Conservation (phyloP, 2,329 filamentous ascomycete species). For the Colletotrichum paranaense region DNA sequence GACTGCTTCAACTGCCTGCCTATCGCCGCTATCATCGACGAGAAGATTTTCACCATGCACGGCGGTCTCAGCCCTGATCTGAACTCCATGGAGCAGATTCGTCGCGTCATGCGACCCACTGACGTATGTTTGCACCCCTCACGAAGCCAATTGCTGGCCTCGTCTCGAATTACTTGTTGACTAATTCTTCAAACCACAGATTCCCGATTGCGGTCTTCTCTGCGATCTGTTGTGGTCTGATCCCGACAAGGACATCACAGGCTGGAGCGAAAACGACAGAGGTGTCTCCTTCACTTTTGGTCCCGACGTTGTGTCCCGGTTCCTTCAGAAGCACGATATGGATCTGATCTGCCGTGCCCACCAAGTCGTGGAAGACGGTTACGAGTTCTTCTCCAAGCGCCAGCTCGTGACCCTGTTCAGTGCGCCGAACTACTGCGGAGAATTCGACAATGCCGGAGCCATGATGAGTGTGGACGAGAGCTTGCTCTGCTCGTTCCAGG, state of each 20-base stretch:
- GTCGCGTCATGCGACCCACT: conserved; percentile 97
- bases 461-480: conserved; percentile 99
- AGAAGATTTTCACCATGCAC: conserved; percentile 99
- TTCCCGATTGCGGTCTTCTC: conserved; percentile 95
- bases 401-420: conserved; percentile 98
- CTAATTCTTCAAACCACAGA: conserved; percentile 64
- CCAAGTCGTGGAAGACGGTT: conserved; percentile 98
- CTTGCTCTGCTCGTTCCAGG: conserved; percentile 98
- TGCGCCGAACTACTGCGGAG: conserved; percentile 98
- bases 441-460: conserved; percentile 98
- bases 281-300: conserved; percentile 99
- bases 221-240: conserved; percentile 99
- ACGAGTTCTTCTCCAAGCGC: conserved; percentile 99
- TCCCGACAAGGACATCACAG: conserved; percentile 98
- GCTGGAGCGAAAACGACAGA: conserved; percentile 98
- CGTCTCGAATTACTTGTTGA: neutral
- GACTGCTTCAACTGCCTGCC: conserved; percentile 99
- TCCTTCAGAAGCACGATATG: conserved; percentile 99
- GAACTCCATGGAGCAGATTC: conserved; percentile 99
- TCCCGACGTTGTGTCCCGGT: conserved; percentile 95
- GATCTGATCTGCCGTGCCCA: conserved; percentile 98
- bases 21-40: conserved; percentile 98
- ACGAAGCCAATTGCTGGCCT: conserved; percentile 13
- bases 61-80: conserved; percentile 96
- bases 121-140: conserved; percentile 76